Evolutionary conservation across 139 green algal species (phyloP).

Genomic region (Coelastrella sp.): DNA sequence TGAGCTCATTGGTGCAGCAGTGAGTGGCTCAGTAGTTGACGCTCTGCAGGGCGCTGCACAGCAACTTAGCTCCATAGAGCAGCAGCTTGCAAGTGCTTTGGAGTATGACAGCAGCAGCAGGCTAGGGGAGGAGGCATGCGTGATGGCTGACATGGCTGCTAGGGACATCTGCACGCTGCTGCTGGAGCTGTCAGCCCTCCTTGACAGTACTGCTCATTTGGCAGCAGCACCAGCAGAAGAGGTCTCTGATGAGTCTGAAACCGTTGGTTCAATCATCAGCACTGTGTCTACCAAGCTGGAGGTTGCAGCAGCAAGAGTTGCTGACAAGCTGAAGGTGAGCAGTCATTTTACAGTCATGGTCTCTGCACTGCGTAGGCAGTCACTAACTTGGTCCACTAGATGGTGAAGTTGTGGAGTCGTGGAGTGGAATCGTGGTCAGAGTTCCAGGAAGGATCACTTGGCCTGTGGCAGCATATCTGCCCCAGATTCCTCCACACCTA

Average conservation of each 20-base stretch:
- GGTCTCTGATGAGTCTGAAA: not conserved
- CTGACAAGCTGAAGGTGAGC: not conserved
- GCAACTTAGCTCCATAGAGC: not conserved
- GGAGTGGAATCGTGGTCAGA: not conserved
- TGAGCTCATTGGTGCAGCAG: too few species aligned
- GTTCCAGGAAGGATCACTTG: not conserved
- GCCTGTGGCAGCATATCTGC: too few species aligned
- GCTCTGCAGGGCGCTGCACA: not conserved
- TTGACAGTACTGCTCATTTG: not conserved
- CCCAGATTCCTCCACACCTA: too few species aligned
- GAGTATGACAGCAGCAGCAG: not conserved
- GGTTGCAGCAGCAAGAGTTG: not conserved
- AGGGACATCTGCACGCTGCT: not conserved
- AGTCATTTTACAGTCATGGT: not conserved
- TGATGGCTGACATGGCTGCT: not conserved
- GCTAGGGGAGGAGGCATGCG: not conserved
- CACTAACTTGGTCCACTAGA: not conserved
- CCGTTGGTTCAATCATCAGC: too few species aligned
- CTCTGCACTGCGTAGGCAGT: too few species aligned
- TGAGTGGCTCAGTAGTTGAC: not conserved
- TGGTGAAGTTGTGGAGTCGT: not conserved
- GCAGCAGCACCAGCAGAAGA: slow-evolving; percentile 21
- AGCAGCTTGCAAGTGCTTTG: not conserved
- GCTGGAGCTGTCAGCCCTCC: not conserved
- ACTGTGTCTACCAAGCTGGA: not conserved